These are phyloP conservation scores for Rutstroemia sp. DNA, from an alignment of 2,329 filamentous ascomycete species.

Conservation along the genomic window DNA sequence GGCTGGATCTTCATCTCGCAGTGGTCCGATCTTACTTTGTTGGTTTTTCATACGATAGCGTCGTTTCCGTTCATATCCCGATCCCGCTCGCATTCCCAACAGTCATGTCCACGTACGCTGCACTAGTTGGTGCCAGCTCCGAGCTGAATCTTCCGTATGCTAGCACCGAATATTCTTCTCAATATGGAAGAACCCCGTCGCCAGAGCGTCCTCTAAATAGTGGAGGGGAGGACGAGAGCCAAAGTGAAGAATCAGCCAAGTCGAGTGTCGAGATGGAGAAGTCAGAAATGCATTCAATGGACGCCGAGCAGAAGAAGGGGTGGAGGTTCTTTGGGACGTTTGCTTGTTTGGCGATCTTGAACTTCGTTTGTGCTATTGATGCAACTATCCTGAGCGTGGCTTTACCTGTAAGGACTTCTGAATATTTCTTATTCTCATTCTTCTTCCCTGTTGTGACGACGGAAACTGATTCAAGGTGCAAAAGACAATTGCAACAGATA, in stretches of 20 bases:
- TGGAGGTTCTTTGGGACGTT: slow-evolving; percentile 21
- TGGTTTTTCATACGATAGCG: background rate
- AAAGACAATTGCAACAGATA: slow-evolving; percentile 46
- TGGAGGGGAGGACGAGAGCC: background rate
- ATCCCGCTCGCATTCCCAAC: background rate
- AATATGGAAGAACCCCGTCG: background rate
- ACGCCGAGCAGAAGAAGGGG: background rate
- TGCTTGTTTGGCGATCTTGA: slow-evolving; percentile 19
- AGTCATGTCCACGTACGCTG: background rate
- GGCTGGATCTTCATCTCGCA: background rate
- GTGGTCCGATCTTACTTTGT: no score
- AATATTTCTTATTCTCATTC: background rate
- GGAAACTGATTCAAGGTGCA: background rate
- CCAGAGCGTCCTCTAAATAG: background rate
- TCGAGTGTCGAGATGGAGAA: background rate
- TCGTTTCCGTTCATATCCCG: no score
- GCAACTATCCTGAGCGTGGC: slow-evolving; percentile 46
- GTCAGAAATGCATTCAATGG: background rate
- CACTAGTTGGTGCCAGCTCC: background rate
- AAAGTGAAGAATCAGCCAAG: background rate
- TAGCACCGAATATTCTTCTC: background rate
- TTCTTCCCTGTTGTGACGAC: background rate
- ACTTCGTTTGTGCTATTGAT: slow-evolving; percentile 56
- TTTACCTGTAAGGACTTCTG: slow-evolving; percentile 17
- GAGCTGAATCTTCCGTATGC: background rate